Percentiles rank a stretch among this genome's conserved stretches.
phyloP scores from a whole-genome alignment of 305 asterid species.

The Solanum aculeatissimum region DNA sequence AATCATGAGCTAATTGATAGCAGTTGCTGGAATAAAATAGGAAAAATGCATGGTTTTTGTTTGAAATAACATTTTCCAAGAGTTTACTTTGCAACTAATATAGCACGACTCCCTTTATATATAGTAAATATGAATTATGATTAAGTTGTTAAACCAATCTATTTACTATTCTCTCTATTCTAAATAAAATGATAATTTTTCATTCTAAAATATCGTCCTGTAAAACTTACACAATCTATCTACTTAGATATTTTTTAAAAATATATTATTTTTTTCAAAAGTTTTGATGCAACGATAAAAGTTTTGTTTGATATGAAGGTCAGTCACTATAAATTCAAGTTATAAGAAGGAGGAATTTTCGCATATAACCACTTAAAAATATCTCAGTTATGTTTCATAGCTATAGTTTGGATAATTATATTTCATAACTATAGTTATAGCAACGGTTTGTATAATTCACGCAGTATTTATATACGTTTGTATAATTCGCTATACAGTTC shows the following conservation, averaged over 20 bases:
- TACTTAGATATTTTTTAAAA: not conserved
- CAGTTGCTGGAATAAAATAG: not conserved
- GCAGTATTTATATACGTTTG: too few relatives aligned
- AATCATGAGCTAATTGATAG: not conserved
- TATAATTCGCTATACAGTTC: too few relatives aligned
- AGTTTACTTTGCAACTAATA: not conserved
- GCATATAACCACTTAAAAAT: too few relatives aligned
- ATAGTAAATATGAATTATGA: not conserved
- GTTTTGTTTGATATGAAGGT: not conserved
- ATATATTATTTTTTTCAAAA: not conserved
- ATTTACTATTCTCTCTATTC: not conserved
- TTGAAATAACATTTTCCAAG: not conserved
- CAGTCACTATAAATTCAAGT: too few relatives aligned
- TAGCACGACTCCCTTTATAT: not conserved
- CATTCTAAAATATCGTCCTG: not conserved
- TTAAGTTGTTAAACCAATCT: not conserved
- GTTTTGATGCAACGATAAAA: not conserved
- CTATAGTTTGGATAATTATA: too few relatives aligned
- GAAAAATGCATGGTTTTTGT: not conserved
- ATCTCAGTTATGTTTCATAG: too few relatives aligned
- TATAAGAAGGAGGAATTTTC: too few relatives aligned
- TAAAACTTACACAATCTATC: not conserved
- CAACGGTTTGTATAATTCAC: too few relatives aligned
- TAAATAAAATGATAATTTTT: not conserved
- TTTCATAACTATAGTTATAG: too few relatives aligned